A percentile compares a stretch with the other conserved stretches of the same genome.
Evolutionary conservation across 345 rosid genomes (phyloP).

Genomic region (Turritis glabra): DNA sequence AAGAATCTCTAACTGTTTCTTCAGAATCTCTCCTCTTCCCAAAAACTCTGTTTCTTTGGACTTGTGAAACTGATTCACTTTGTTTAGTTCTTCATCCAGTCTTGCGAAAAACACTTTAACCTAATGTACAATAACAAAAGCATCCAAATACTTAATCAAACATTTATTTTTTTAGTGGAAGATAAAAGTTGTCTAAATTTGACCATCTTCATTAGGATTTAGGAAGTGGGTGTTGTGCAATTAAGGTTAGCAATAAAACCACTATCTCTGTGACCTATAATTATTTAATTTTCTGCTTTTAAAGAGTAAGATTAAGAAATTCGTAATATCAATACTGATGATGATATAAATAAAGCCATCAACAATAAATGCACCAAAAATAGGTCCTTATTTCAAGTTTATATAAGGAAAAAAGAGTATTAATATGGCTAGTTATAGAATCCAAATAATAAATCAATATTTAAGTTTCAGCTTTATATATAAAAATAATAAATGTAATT

Average conservation of each 20-base stretch:
- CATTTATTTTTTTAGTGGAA: not conserved
- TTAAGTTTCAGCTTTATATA: not conserved
- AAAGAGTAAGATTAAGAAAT: not conserved
- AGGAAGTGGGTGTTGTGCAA: conserved; percentile 21
- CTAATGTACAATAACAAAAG: conserved; percentile 37
- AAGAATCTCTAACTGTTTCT: conserved; percentile 71
- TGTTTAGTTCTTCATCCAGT: conserved; percentile 75
- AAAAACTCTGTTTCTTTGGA: conserved; percentile 70
- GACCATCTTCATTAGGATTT: conserved; percentile 8
- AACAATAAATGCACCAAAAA: not conserved
- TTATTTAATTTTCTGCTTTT: conserved; percentile 14
- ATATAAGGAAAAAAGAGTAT: not conserved
- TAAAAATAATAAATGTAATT: not conserved
- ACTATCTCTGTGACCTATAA: conserved; percentile 3
- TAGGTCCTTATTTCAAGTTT: not conserved
- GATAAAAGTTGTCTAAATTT: conserved; percentile 4
- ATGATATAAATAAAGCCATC: not conserved
- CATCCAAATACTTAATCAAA: not conserved
- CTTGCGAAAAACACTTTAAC: conserved; percentile 66
- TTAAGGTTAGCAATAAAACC: conserved; percentile 25
- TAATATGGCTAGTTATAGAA: not conserved
- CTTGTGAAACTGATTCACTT: conserved; percentile 85
- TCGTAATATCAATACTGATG: not conserved
- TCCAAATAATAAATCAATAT: not conserved
- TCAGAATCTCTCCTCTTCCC: conserved; percentile 74